A percentile compares a stretch with the other conserved stretches of the same genome.
Conservation (phyloP, 768 basidiomycete species). For the Crassisporium funariophilum region DNA sequence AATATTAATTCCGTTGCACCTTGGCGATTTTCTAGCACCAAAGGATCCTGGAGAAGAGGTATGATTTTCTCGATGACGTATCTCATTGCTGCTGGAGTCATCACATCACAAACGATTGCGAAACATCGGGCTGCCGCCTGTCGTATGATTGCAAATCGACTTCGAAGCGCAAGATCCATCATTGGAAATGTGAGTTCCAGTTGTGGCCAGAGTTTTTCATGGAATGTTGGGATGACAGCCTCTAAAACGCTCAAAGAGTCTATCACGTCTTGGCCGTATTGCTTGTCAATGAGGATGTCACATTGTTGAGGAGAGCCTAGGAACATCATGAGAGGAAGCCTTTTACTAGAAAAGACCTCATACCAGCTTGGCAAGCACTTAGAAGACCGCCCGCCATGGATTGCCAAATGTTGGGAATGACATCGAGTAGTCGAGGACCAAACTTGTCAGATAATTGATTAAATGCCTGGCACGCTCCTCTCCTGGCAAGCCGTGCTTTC, state of each 20-base stretch:
- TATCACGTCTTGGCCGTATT: slow-evolving; percentile 85
- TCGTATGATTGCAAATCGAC: slow-evolving; percentile 86
- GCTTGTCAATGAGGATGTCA: slow-evolving; percentile 68
- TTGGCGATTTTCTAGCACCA: slow-evolving; percentile 75
- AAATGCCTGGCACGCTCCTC: slow-evolving; percentile 87
- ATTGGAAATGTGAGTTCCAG: slow-evolving; percentile 76
- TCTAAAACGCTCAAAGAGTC: slow-evolving; percentile 92
- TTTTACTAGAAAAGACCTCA: slow-evolving; percentile 17
- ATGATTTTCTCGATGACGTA: slow-evolving; percentile 86
- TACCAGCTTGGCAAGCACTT: slow-evolving; percentile 68
- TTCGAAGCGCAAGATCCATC: slow-evolving; percentile 76
- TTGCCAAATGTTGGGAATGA: slow-evolving; percentile 94
- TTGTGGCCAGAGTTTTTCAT: slow-evolving; percentile 67
- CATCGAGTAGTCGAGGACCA: slow-evolving; percentile 67
- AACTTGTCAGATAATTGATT: slow-evolving; percentile 76
- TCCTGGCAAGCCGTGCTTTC: slow-evolving; percentile 71
- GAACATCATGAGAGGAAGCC: not conserved
- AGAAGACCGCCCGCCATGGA: slow-evolving; percentile 83
- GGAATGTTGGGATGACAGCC: slow-evolving; percentile 75
- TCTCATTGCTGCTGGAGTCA: slow-evolving; percentile 85
- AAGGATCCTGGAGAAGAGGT: slow-evolving; percentile 79
- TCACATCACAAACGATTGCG: slow-evolving; percentile 83
- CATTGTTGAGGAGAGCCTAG: slow-evolving; percentile 58
- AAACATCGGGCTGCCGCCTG: slow-evolving; percentile 87
- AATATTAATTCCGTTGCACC: slow-evolving; percentile 90